phyloP scores from a whole-genome alignment of 352 stramenopile species.

The Globisporangium camurandrum region DNA sequence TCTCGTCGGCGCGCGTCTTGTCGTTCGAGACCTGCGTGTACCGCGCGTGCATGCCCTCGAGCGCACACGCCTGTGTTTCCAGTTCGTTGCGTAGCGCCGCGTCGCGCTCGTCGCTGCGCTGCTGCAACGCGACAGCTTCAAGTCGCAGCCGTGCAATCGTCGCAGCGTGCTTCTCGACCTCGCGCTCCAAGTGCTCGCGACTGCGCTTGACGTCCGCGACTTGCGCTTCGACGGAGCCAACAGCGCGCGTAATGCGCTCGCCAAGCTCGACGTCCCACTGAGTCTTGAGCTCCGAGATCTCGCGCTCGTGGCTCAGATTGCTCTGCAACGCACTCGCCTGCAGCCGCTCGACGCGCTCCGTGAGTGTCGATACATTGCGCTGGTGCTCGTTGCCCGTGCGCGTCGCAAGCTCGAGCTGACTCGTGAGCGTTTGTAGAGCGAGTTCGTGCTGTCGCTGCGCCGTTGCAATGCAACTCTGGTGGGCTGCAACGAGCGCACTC shows the following conservation, averaged over 20 bases:
- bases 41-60: slow-evolving; percentile 35
- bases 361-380: slow-evolving; percentile 17
- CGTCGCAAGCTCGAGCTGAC: slow-evolving; percentile 30
- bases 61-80: slow-evolving; percentile 28
- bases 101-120: slow-evolving; percentile 29
- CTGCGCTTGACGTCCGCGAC: slow-evolving; percentile 58
- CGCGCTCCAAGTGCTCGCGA: slow-evolving; percentile 43
- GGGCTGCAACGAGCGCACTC: slow-evolving; percentile 19
- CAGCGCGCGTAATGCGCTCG: slow-evolving; percentile 45
- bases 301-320: slow-evolving; percentile 49
- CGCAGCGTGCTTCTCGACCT: slow-evolving; percentile 56
- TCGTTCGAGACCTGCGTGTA: slow-evolving; percentile 24
- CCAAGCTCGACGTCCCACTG: slow-evolving; percentile 46
- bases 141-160: slow-evolving; percentile 45
- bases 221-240: slow-evolving; percentile 49
- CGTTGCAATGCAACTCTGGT: slow-evolving; percentile 28
- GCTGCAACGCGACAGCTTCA: slow-evolving; percentile 45
- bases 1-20: slow-evolving; percentile 31
- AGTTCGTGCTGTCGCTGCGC: slow-evolving; percentile 36
- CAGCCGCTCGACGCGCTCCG: slow-evolving; percentile 36
- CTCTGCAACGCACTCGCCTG: slow-evolving; percentile 40
- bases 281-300: slow-evolving; percentile 36
- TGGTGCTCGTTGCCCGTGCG: slow-evolving; percentile 32
- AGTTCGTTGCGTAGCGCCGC: slow-evolving; percentile 22
- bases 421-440: slow-evolving; percentile 26